Percentiles rank a stretch among this genome's conserved stretches.
phyloP scores from a whole-genome alignment of 441 rosid genomes.

The Kokia cookei region DNA sequence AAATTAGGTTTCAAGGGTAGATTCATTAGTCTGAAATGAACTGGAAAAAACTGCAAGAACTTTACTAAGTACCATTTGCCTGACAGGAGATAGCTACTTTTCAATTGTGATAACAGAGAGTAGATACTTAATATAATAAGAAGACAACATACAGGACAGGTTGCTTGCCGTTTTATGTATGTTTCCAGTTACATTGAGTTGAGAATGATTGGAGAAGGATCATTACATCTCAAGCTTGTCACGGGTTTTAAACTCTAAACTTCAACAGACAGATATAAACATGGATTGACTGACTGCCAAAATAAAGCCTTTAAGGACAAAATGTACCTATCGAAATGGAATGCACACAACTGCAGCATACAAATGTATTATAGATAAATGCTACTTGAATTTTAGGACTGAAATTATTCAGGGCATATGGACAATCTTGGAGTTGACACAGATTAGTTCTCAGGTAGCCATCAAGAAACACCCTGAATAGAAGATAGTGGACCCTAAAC shows the following conservation, averaged over 20 bases:
- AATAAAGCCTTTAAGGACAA: background rate
- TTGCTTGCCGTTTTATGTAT: background rate
- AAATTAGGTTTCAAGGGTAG: background rate
- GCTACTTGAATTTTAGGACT: background rate
- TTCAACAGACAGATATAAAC: background rate
- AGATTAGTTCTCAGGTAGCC: background rate
- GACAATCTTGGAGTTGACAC: background rate
- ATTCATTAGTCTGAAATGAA: background rate
- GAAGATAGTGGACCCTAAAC: background rate
- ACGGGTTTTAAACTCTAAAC: background rate
- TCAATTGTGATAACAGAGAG: background rate
- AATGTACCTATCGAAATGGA: background rate
- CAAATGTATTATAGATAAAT: no score
- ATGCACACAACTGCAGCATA: background rate
- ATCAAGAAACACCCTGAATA: background rate
- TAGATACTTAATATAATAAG: background rate
- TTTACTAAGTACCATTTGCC: background rate
- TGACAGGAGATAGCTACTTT: background rate
- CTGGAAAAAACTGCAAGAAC: background rate
- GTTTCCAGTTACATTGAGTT: background rate
- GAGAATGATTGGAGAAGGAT: background rate
- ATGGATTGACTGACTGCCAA: background rate
- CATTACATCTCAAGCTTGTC: background rate
- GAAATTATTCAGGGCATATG: background rate
- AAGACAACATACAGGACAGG: background rate